Base-by-base conservation (phyloP, 2,329 filamentous ascomycete species). In the Pyrenochaeta sp. region DNA sequence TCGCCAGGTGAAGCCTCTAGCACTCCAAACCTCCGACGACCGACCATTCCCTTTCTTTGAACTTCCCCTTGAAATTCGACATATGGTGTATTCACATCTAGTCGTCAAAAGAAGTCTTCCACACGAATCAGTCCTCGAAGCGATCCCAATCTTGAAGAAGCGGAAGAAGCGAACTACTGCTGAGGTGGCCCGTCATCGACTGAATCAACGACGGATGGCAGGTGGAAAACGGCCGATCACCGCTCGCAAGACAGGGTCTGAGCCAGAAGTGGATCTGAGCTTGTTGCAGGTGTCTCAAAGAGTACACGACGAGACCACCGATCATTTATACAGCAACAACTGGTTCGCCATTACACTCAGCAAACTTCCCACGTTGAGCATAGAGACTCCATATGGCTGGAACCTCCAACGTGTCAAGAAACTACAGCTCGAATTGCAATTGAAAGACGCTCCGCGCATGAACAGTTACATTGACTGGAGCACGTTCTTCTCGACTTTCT, bases 381-480 rank as follows among this genome's bases (percentile, higher is more conserved):
- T 64, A 21, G 60, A 67, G 13, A 45, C 48, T 1, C 64, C 64
- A 2, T 36, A 44, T 10, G 61, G 64, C 15, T 67, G 62, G 64
- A 44, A 64, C 14, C 49, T 53, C 10, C 42, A 35, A 13, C 52
- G 53, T 6, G 53, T 66, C 35, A 65, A 55, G 17, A 47, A 47
- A 21, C 35, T 67, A 20, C 58, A 65, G 21, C 39, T 66, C 4
- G 62, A 66, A 21, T 15, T 67, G 0, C 61, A 66, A 23, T 37
- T 67, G 6, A 67, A 67, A 27, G 62, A 67, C n/a, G 50, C 62
- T 6, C 52, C 60, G 35, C 47, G 63, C 11, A 67, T 66, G 64
- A 65, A 65, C 39, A 58, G 49, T 18, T 65, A 65, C 26, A 51
- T 65, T n/a, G 57, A 67, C 44, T 67, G 64, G 64, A 28, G 40